Evolutionary conservation across 257 asterid species (phyloP), one percentile per base, ranked within the genome.

Genomic region (Ehretia macrophylla): DNA sequence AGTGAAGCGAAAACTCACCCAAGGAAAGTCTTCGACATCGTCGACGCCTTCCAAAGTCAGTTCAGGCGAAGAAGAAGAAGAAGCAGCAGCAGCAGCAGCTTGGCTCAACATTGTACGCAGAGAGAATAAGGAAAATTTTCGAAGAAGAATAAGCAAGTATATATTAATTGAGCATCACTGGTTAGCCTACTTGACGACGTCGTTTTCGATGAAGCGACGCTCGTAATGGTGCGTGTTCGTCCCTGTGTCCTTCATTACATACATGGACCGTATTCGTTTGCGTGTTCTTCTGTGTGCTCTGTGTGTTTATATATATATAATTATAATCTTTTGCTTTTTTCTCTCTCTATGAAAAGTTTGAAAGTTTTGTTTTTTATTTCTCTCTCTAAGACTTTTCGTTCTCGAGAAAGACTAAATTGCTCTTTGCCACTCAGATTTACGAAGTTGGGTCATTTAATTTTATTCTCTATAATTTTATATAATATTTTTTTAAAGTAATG

Each of bases 181-280:
- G 44, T 11, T 38, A 38, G 70, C 14, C 21, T 65, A 51, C 10
- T 57, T 32, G 48, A 78, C 68, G 75, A 56, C 69, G 77, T 63
- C 70, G 77, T 62, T 68, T 62, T 8, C 72, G 42, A 39, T 56
- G 58, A 5, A 51, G 17, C 1, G 19, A 1, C 23, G 53, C 22
- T 14, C n/a, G 11, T 62, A 44, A 21, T 42, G 39, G 58, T 45
- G 66, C 89, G 91, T 86, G 88, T 72, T 82, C 39, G 27, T 71
- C 75, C 79, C 67, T 66, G 53, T 65, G 81, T 92, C 86, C 69
- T 74, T 78, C 56, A 73, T 21, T 72, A 56, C 54, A 70, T 72
- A 50, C 90, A 76, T 81, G 97, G 97, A 79, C 95, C 53, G 58
- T 59, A 76, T 81, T 83, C 70, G 85, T 87, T 76, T 84, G 87